Evolutionary conservation across 1,284 basidiomycete species (phyloP), one percentile per base, ranked within the genome.

Genomic region (Leccinum proximum): DNA sequence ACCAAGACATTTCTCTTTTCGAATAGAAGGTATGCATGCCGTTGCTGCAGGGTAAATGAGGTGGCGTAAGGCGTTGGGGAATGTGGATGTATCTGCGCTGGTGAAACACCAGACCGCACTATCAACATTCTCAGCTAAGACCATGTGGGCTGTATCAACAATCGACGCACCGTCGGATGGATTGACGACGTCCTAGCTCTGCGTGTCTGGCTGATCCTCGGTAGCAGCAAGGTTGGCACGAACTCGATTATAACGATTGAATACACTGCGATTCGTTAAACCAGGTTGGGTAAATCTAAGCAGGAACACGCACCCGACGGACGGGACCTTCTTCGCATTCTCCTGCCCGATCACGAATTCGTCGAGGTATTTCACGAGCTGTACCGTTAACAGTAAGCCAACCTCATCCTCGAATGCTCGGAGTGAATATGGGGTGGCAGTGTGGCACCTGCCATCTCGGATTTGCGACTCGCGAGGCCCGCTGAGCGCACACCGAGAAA

Each of bases 1-100:
- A 96, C 88, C 60, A 96, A 79, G 2, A 97, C 93, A 73, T 97
- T 97, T 73, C 93, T 96, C 83, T 97, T 97, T 80, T 97, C 95
- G 64, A 96, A 93, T 37, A 86, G 72, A 48, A 87, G 83, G n/a
- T 81, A 71, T 2, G 79, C 76, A 63, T 79, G 80, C 57, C 76
- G 81, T 64, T 79, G 71, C 61, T 79, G 80, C 22, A 82, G 71
- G 40, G 79, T 60, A 78, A 70, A 64, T 80, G 75, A 61, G 77
- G 75, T 66, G 74, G 75, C 30, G 67, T 67, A 67, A 73, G 71
- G 62, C 79, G 78, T 54, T 78, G 74, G 11, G 80, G 79, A 71
- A 30, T 80, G 78, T 54, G 89, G 89, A 64, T 84, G 83, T 63
- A 91, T 71, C 50, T 82, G 80, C 37, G 87, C 86, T 54, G 85